Evolutionary conservation across 208 protist species (phyloP).

Genomic region (Wallacemonas collosoma): DNA sequence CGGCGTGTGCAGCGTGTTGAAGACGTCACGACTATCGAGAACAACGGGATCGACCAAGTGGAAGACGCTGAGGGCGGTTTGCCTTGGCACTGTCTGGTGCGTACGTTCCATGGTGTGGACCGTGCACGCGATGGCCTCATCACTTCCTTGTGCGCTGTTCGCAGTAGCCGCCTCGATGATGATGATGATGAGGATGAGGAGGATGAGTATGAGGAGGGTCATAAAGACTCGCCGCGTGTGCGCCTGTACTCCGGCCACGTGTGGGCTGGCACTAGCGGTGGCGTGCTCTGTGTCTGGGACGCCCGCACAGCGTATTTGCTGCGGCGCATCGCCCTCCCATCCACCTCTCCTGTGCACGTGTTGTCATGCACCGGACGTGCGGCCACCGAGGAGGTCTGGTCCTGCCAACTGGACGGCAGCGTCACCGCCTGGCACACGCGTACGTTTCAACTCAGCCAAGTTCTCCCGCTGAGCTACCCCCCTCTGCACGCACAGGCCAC

Average conservation of each 20-base stretch:
- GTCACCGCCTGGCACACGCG: constrained; percentile 42
- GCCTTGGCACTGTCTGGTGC: background rate
- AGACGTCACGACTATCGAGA: no score
- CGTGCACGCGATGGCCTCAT: constrained; percentile 6
- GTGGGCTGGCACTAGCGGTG: constrained; percentile 43
- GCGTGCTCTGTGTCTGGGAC: constrained; percentile 44
- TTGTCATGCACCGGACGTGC: background rate
- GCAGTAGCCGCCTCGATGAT: background rate
- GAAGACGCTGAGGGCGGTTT: background rate
- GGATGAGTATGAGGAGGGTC: background rate
- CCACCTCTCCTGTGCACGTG: constrained; percentile 28
- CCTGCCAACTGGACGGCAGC: constrained; percentile 42
- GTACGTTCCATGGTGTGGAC: background rate
- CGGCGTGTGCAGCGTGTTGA: background rate
- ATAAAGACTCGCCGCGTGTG: background rate
- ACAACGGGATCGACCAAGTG: background rate
- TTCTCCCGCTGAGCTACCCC: constrained; percentile 49
- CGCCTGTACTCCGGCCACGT: constrained; percentile 18
- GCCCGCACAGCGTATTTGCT: constrained; percentile 25
- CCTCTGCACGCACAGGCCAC: constrained; percentile 9
- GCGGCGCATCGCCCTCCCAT: constrained; percentile 29
- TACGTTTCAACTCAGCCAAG: constrained; percentile 30
- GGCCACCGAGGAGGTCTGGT: constrained; percentile 29
- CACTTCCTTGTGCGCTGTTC: constrained; percentile 2
- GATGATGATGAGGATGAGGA: background rate